Conservation (phyloP, 306 rosid genomes). For the Pachyrhizus erosus region DNA sequence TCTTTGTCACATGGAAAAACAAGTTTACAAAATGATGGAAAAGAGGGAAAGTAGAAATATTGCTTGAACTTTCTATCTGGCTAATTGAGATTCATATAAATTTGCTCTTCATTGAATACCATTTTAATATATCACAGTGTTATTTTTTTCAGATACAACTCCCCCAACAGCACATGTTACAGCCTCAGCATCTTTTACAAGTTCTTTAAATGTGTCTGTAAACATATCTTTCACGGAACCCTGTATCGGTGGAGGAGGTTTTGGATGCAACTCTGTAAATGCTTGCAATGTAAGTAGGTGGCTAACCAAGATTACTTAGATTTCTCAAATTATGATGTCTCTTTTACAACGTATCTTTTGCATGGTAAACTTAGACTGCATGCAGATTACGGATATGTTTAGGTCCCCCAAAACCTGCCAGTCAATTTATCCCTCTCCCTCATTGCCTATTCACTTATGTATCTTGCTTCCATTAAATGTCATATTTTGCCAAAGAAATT, state of each 20-base stretch:
- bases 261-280: conserved; percentile 71
- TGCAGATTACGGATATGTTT: background rate
- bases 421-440: background rate
- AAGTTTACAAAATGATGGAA: conserved; percentile 13
- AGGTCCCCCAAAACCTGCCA: background rate
- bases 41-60: background rate
- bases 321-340: conserved; percentile 3
- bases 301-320: conserved; percentile 21
- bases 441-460: background rate
- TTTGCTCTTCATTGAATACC: background rate
- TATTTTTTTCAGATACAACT: conserved; percentile 69
- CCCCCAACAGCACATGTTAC: conserved; percentile 86
- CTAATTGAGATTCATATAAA: conserved; percentile 28
- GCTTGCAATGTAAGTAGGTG: conserved; percentile 91
- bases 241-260: conserved; percentile 72
- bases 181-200: conserved; percentile 67
- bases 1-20: background rate
- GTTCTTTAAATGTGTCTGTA: conserved; percentile 71
- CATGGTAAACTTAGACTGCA: conserved; percentile 10
- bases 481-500: background rate
- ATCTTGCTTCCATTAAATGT: background rate
- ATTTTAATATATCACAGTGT: conserved; percentile 19
- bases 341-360: background rate
- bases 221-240: conserved; percentile 81
- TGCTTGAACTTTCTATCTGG: background rate